Conservation (phyloP, 2,329 filamentous ascomycete species). For the Fusarium pseudocircinatum region DNA sequence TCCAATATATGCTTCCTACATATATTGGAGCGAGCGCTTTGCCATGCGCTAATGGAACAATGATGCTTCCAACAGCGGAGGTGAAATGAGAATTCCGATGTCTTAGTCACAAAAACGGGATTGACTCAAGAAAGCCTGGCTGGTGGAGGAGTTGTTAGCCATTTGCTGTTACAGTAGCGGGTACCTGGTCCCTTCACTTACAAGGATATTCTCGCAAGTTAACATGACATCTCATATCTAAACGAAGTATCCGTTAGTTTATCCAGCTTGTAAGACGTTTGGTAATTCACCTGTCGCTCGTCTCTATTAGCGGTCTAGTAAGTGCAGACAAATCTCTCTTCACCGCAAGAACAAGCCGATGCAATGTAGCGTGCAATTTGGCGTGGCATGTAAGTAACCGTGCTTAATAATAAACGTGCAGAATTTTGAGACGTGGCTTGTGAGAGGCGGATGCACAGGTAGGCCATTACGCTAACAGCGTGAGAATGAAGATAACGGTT, state of each 20-base stretch:
- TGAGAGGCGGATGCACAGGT: background rate
- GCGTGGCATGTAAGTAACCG: background rate
- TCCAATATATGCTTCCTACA: background rate
- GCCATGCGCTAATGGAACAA: background rate
- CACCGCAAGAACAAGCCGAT: background rate
- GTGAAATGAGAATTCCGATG: background rate
- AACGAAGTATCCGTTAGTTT: too few species aligned
- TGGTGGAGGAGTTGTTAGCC: background rate
- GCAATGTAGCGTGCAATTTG: background rate
- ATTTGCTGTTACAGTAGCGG: background rate
- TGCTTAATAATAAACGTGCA: background rate
- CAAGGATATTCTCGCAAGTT: background rate
- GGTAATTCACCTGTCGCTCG: background rate
- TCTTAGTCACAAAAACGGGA: background rate
- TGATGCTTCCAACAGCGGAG: background rate
- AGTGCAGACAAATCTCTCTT: background rate
- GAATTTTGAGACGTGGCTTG: background rate
- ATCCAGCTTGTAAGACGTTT: rapidly evolving
- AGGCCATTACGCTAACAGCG: background rate
- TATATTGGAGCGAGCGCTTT: background rate
- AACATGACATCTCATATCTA: background rate
- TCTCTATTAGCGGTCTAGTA: background rate
- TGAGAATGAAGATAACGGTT: background rate
- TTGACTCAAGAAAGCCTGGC: background rate
- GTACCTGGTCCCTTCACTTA: background rate